A percentile compares a stretch with the other conserved stretches of the same genome.
Conservation (phyloP, 345 rosid genomes). For the Gossypium raimondii region DNA sequence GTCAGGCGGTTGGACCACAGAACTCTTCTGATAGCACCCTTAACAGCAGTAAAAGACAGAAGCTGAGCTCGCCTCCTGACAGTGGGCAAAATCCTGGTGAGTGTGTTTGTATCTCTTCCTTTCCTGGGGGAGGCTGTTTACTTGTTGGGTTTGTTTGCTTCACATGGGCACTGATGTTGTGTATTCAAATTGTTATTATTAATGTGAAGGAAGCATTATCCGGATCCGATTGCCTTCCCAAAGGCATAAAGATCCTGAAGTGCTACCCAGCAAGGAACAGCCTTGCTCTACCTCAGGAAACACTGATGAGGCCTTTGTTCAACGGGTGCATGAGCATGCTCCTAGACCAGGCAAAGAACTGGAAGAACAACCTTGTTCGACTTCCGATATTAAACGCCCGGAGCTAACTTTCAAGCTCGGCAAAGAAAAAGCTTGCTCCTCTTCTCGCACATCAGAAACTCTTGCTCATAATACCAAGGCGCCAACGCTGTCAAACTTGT, state of each 20-base stretch:
- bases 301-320: not conserved
- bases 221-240: constrained; percentile 66
- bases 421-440: constrained; percentile 3
- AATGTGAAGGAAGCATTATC: constrained; percentile 63
- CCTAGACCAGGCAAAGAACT: not conserved
- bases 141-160: constrained; percentile 51
- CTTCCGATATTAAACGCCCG: not conserved
- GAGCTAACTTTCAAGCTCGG: constrained; percentile 13
- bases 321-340: not conserved
- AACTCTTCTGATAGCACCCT: constrained; percentile 28
- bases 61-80: constrained; percentile 30
- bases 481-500: not conserved
- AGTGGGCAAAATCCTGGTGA: constrained; percentile 56
- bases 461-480: not conserved
- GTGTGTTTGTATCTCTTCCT: constrained; percentile 47
- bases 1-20: constrained; percentile 35
- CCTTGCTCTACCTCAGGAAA: constrained; percentile 25
- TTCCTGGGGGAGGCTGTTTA: constrained; percentile 47
- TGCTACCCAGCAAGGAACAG: constrained; percentile 36
- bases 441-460: constrained; percentile 1
- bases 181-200: constrained; percentile 45
- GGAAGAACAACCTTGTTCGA: constrained; percentile 11
- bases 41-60: constrained; percentile 38
- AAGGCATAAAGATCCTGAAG: constrained; percentile 51
- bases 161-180: constrained; percentile 40